Evolutionary conservation across 345 rosid genomes (phyloP), one percentile per base, ranked within the genome.

Genomic region (Arabidopsis suecica): DNA sequence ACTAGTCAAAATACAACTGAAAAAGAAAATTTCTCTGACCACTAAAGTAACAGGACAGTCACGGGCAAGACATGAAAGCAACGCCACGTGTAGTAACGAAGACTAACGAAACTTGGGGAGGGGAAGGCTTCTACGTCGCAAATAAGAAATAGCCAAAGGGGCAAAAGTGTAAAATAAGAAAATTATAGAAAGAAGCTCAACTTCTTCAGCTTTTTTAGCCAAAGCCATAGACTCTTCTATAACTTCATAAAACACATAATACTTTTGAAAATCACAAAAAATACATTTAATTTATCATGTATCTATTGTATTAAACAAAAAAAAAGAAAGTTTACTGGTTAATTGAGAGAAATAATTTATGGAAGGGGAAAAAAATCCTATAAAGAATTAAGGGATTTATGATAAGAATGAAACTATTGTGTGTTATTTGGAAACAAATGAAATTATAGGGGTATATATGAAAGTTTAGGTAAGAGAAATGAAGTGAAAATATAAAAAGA

Each of bases 61-160:
- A 73, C 40, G 56, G 28, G 48, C 37, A 63, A 61, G 51, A 25
- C 68, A 38, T 61, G 68, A 38, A 25, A 41, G 70, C 16, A 50
- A 41, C 11, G 20, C 34, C 55, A 72, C 62, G 76, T 72, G 62
- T 32, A 28, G 30, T 6, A 49, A 7, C 37, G 70, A 64, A 64
- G 62, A 14, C 47, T 33, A 33, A 6, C 23, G 69, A 73, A 63
- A 64, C 48, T 73, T 63, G 77, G 14, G 64, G 77, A 55, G 16
- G 71, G 3, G 20, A 44, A 44, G 36, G 71, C 65, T 33, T 34
- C 37, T 33, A 64, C 71, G 77, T 64, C 55, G 65, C 77, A 73
- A 44, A 53, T 73, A 64, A 33, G 64, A 64, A 42, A 54, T 41
- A 63, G 55, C 62, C 69, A 73, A 13, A 61, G 33, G 51, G 0